Base-by-base conservation (phyloP, 371 early-diverging fungal genomes). In the Synchytrium microbalum region DNA sequence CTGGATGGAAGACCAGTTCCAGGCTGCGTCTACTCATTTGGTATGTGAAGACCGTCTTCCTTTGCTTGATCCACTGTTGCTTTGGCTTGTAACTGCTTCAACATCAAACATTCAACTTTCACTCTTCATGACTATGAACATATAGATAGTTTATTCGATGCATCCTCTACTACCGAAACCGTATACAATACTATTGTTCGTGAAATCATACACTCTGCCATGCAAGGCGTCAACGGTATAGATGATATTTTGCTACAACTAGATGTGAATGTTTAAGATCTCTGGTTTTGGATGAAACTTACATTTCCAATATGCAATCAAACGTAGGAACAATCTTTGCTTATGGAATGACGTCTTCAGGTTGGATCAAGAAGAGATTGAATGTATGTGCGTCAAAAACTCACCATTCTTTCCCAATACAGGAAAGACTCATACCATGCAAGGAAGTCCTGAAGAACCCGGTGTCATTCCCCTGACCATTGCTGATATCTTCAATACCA, bases 291-390 rank as follows among this genome's bases (percentile, higher is more conserved):
- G 19, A 16, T 62, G 23, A 13, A 2, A 28, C 51, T 30, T 23
- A 59, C 32, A 30, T 23, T 16, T 5, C 46, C 52, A 27, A 32
- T 30, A 52, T 54, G 54, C 28, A 32, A 32, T 61, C 46, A 5
- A 38, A 10, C 46, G n/a, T 16, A 66, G 90, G 89, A 29, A 90
- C 91, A 25, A 86, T 92, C 24, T 93, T 92, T 80, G 94, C 94
- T 1, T 95, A 94, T 69, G 96, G 96, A n/a, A 96, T 96, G 73
- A 99, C 99, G 24, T 89, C 93, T 0, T 89, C 90, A 57, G 98
- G 99, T 51, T 10, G n/a, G n/a, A n/a, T n/a, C n/a, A n/a, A n/a
- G n/a, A n/a, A n/a, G n/a, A n/a, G n/a, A n/a, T n/a, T n/a, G n/a
- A n/a, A n/a, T n/a, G n/a, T n/a, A 5, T 38, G 5, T 38, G 19